Conservation (phyloP, 164 flowering plant species). For the Hamamelis virginiana region DNA sequence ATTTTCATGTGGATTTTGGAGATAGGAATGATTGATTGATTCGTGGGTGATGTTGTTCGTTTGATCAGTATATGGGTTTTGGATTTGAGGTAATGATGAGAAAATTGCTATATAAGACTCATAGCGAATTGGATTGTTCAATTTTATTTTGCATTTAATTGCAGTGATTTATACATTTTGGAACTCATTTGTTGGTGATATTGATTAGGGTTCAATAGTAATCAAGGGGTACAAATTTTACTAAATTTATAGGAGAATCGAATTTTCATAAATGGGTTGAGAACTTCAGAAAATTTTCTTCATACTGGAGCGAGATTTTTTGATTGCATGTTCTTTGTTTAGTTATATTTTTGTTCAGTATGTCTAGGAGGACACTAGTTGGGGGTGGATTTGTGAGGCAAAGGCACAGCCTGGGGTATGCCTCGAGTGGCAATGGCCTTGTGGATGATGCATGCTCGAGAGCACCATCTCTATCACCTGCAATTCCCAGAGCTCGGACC, state of each 20-base stretch:
- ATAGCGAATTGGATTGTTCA: neutral
- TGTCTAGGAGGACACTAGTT: slow-evolving; percentile 80
- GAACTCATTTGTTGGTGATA: neutral
- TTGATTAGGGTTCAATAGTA: slow-evolving; percentile 6
- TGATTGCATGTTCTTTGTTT: slow-evolving; percentile 11
- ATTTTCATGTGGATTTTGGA: slow-evolving; percentile 20
- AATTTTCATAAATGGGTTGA: slow-evolving; percentile 3
- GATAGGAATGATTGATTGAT: neutral
- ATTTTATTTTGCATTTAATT: slow-evolving; percentile 6
- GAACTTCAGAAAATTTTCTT: slow-evolving; percentile 1
- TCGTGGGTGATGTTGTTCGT: neutral
- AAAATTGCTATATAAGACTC: neutral
- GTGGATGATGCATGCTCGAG: slow-evolving; percentile 87
- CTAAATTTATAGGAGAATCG: slow-evolving; percentile 1
- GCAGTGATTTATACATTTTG: slow-evolving; percentile 1
- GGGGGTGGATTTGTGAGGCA: slow-evolving; percentile 73
- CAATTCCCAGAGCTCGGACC: slow-evolving; percentile 39
- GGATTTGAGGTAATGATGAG: slow-evolving; percentile 5
- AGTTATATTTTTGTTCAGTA: slow-evolving; percentile 19
- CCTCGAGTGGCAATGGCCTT: slow-evolving; percentile 73
- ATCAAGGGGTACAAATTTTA: neutral
- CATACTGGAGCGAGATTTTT: slow-evolving; percentile 8
- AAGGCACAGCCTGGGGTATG: slow-evolving; percentile 83
- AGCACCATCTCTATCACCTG: slow-evolving; percentile 20
- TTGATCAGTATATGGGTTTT: slow-evolving; percentile 7